These are phyloP conservation scores for Sporisorium graminicola DNA, from an alignment of 1,284 basidiomycete species.

Conservation along the genomic window DNA sequence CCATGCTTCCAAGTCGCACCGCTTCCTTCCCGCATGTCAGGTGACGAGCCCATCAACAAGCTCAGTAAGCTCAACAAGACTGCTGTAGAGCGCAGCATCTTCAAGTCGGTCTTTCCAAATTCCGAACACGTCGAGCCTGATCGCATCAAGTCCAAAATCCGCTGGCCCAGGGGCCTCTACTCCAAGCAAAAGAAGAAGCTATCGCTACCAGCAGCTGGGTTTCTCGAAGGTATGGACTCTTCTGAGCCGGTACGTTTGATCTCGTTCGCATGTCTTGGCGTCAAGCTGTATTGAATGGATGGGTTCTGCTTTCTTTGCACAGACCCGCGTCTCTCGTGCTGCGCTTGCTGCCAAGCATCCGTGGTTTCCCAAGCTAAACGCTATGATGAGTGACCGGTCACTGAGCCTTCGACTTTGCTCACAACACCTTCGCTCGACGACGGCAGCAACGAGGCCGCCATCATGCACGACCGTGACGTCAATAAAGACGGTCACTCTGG, in stretches of 20 bases:
- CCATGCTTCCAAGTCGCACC: neutral
- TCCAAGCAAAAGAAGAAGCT: constrained; percentile 1
- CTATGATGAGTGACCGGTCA: neutral
- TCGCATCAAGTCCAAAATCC: neutral
- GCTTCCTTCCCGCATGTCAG: neutral
- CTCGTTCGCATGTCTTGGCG: neutral
- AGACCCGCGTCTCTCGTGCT: neutral
- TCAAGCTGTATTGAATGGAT: too few species aligned
- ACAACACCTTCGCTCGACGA: neutral
- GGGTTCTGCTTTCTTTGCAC: neutral
- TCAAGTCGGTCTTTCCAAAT: neutral
- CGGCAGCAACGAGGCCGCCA: neutral
- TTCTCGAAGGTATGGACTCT: neutral
- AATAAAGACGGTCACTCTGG: too few species aligned
- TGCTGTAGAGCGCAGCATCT: neutral
- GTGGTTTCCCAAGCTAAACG: constrained; percentile 1
- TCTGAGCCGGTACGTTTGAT: constrained; percentile 3
- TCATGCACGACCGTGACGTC: too few species aligned
- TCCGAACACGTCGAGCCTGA: neutral
- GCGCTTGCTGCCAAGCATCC: neutral
- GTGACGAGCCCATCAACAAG: neutral
- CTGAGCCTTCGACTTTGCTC: neutral
- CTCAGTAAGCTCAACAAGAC: neutral
- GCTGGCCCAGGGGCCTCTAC: neutral
- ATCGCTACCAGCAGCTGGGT: neutral